These are phyloP conservation scores for Dactylis glomerata DNA, from an alignment of 176 grass and related monocot species.

Conservation along the genomic window DNA sequence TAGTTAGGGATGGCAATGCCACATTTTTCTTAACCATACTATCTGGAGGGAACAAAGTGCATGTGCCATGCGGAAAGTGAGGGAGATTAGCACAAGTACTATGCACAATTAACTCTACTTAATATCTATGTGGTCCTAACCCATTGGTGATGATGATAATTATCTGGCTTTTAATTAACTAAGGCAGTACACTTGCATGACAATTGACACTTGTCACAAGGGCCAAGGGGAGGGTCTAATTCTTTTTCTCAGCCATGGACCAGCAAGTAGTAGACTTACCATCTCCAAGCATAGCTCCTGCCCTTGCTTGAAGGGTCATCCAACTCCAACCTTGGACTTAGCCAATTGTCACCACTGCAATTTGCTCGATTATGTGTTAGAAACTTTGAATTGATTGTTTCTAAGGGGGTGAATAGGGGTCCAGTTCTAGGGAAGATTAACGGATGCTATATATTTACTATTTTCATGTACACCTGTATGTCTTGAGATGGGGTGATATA, in stretches of 20 bases:
- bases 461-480: slow-evolving; percentile 30
- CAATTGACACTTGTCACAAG: slow-evolving; percentile 49
- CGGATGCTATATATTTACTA: slow-evolving; percentile 13
- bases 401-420: slow-evolving; percentile 25
- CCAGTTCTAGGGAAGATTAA: slow-evolving; percentile 57
- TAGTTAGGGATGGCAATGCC: not conserved
- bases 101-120: slow-evolving; percentile 6
- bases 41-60: slow-evolving; percentile 43
- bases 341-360: slow-evolving; percentile 36
- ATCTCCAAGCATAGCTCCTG: slow-evolving; percentile 34
- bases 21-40: slow-evolving; percentile 12
- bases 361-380: not conserved
- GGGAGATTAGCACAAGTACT: slow-evolving; percentile 39
- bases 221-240: slow-evolving; percentile 16
- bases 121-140: slow-evolving; percentile 48
- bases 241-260: slow-evolving; percentile 32
- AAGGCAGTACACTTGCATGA: slow-evolving; percentile 22
- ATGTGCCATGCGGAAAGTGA: slow-evolving; percentile 58
- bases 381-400: slow-evolving; percentile 51
- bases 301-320: slow-evolving; percentile 59
- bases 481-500: slow-evolving; percentile 30
- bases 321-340: slow-evolving; percentile 48
- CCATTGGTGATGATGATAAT: slow-evolving; percentile 39
- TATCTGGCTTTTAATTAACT: slow-evolving; percentile 25
- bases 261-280: slow-evolving; percentile 32